Base-by-base conservation (phyloP, 345 rosid genomes). In the Acer yangbiense region DNA sequence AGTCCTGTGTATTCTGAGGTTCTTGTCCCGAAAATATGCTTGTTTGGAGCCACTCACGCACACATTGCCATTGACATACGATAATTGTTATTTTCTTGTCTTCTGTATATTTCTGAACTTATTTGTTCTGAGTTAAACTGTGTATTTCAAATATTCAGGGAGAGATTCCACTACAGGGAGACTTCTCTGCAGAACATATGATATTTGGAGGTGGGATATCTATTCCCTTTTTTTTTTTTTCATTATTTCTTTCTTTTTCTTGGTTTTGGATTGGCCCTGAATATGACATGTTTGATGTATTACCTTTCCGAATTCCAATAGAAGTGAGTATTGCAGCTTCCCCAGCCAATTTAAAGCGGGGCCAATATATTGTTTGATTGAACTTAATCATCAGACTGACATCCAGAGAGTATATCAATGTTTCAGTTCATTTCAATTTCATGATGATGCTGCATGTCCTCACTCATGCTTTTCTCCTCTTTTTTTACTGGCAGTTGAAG, bases 171-270 rank as follows among this genome's bases (percentile, higher is more conserved):
- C 95, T 95, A 44, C 98, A 95, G 80, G 98, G 98, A 67, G 99
- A 93, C 86, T 95, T 95, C 78, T 93, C 97, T 12, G 98, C 98
- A 0, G 97, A 95, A 71, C 97, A 93, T 80, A 92, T 95, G 98
- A 95, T 95, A 82, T 93, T 89, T 83, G 98, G 99, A 90, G 98
- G 99, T 95, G 76, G 64, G 65, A 52, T 16, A 68, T 27, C 35
- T 65, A 18, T 72, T 58, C 27, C 25, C 17, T 46, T 27, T 78
- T 60, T 6, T 11, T 2, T 27, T 4, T 7, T 64, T 6, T 11
- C 44, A 71, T 58, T 57, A 29, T 35, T 71, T 25, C 27, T 25
- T 1, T 25, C 27, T 25, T 25, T 25, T 11, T 69, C 21, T 68
- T 20, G 5, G 29, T 60, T 54, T 21, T 11, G 64, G 27, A 3